A percentile compares a stretch with the other conserved stretches of the same genome.
phyloP scores from a whole-genome alignment of 805 yeast species.

The Monosporozyma aerobia region DNA sequence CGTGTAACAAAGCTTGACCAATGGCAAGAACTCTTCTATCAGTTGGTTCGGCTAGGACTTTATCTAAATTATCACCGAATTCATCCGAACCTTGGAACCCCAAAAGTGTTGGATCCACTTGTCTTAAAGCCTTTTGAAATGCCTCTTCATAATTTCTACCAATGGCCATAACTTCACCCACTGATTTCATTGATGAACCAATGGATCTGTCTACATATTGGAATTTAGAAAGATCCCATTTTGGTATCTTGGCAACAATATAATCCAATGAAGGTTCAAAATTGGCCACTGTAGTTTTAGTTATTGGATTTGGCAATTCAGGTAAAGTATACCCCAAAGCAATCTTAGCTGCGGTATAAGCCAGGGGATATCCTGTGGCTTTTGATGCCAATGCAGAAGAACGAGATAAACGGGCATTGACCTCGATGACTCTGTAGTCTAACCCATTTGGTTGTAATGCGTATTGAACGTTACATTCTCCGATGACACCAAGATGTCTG shows the following conservation, averaged over 20 bases:
- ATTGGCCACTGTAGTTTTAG: conserved; percentile 91
- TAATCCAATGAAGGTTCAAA: conserved; percentile 96
- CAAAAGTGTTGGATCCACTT: conserved; percentile 80
- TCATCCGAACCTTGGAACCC: conserved; percentile 85
- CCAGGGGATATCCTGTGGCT: conserved; percentile 98
- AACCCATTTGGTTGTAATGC: conserved; percentile 93
- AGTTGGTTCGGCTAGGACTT: conserved; percentile 73
- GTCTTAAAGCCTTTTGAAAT: conserved; percentile 94
- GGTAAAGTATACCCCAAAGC: conserved; percentile 92
- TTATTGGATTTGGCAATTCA: conserved; percentile 91
- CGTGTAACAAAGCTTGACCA: conserved; percentile 91
- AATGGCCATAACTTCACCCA: conserved; percentile 98
- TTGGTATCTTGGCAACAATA: conserved; percentile 93
- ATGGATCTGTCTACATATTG: conserved; percentile 89
- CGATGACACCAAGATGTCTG: conserved; percentile 96
- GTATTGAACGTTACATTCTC: conserved; percentile 97
- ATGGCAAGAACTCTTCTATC: conserved; percentile 97
- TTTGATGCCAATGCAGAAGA: conserved; percentile 97
- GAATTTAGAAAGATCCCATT: conserved; percentile 96
- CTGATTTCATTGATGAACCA: conserved; percentile 96
- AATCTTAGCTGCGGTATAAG: conserved; percentile 96
- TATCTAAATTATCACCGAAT: conserved; percentile 66
- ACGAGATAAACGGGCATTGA: conserved; percentile 92
- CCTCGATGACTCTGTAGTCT: conserved; percentile 95
- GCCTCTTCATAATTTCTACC: conserved; percentile 98